Percentiles rank a stretch among this genome's conserved stretches.
These are phyloP conservation scores for Crucibulum laeve DNA, from an alignment of 768 basidiomycete genomes.

Conservation along the genomic window DNA sequence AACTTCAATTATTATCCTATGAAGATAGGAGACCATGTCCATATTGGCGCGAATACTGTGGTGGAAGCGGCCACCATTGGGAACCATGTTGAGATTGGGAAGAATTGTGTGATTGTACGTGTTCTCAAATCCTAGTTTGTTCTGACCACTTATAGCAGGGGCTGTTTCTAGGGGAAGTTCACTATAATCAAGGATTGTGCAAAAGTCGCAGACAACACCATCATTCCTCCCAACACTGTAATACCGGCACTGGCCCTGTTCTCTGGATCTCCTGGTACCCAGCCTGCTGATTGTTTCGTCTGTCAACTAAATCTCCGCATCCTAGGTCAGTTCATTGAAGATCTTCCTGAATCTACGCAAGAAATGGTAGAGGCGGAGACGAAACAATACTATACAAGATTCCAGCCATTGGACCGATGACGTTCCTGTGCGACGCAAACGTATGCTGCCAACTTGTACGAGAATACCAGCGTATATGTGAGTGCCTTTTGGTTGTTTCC, in stretches of 20 bases:
- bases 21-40: conserved; percentile 94
- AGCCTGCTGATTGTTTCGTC: conserved; percentile 1
- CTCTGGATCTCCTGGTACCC: conserved; percentile 82
- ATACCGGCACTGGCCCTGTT: conserved; percentile 86
- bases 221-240: conserved; percentile 89
- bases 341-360: conserved; percentile 91
- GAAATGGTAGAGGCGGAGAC: conserved; percentile 85
- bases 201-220: conserved; percentile 82
- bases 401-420: conserved; percentile 54
- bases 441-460: background rate
- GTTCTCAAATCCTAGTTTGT: conserved; percentile 18
- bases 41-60: conserved; percentile 84
- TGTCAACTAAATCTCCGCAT: conserved; percentile 2
- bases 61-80: conserved; percentile 96
- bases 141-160: background rate
- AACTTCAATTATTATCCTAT: conserved; percentile 97
- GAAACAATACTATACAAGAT: conserved; percentile 82
- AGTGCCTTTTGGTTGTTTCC: background rate
- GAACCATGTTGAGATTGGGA: conserved; percentile 90
- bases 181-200: conserved; percentile 96
- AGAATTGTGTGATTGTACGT: conserved; percentile 86
- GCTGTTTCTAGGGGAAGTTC: conserved; percentile 75
- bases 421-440: background rate
- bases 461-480: background rate
- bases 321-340: conserved; percentile 74